Evolutionary conservation across 108 stramenopile genomes (phyloP), one percentile per base, ranked within the genome.

Genomic region (Pseudonitzschia multiseries): DNA sequence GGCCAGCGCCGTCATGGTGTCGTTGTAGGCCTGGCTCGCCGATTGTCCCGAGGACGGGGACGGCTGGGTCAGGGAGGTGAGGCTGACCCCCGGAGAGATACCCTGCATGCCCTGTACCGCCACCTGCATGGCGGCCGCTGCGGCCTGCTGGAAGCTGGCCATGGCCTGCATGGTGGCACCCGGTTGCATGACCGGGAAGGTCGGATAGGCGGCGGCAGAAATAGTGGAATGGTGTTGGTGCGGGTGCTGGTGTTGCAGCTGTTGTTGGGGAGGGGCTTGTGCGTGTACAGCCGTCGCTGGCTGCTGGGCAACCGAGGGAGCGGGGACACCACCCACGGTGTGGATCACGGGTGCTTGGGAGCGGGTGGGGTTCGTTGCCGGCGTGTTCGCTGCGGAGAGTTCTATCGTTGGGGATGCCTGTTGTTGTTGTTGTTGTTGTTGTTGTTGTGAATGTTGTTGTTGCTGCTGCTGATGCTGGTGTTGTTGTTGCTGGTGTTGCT

Each of bases 121-220:
- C 2, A 78, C 73, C 44, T 86, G 79, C 86, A 86, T 86, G 43
- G 86, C 86, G 10, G 76, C 81, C 8, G 86, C 77, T 10, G 86
- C 86, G 8, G 86, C 86, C 62, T 86, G 86, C 51, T 86, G 86
- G 60, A 86, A 86, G 77, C 77, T 83, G 21, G 86, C 82, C 86
- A 86, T 86, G 53, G 86, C 86, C 69, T 86, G 86, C 86, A 86
- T 86, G 32, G 86, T 86, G 33, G 82, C 79, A 62, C 86, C 86
- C 17, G 86, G 77, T 69, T 83, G 79, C 85, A 86, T 86, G 36
- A 56, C 71, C 28, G 84, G 81, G 18, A 78, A 41, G 27, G 57
- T 22, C 21, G 24, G 40, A 26, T 26, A 51, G 48, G 54, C 17
- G 15, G 15, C 22, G 42, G 14, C 15, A 32, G 72, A 17, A 4